Conservation (phyloP, 2,329 filamentous ascomycete genomes). For the Emericellopsis cladophorae region DNA sequence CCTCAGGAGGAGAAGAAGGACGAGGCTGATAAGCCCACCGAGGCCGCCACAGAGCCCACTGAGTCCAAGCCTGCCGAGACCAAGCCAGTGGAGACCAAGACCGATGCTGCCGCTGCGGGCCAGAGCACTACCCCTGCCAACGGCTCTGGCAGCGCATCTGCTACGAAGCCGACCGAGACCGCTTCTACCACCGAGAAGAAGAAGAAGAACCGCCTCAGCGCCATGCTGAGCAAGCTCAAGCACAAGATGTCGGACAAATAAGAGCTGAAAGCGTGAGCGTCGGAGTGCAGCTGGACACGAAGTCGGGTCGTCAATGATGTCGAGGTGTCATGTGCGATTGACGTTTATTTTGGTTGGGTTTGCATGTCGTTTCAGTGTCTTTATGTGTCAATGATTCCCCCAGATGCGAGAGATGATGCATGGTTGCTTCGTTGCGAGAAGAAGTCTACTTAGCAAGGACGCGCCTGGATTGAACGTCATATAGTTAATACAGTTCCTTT, state of each 20-base stretch:
- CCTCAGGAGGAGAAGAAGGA: constrained; percentile 3
- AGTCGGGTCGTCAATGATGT: too few species aligned
- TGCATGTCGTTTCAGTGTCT: constrained; percentile 5
- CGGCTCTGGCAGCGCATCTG: constrained; percentile 6
- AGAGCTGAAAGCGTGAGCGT: neutral
- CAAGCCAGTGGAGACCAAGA: constrained; percentile 6
- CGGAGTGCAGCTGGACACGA: too few species aligned
- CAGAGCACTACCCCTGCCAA: too few species aligned
- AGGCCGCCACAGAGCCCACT: constrained; percentile 6
- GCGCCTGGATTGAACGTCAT: constrained; percentile 2
- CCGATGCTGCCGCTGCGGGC: constrained; percentile 3
- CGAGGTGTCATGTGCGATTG: neutral
- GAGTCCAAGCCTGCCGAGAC: constrained; percentile 2
- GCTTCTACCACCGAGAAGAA: constrained; percentile 35
- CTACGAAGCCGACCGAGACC: constrained; percentile 8
- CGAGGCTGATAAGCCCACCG: constrained; percentile 3
- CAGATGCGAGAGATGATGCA: neutral
- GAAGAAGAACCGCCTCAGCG: constrained; percentile 53
- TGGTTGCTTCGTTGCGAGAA: too few species aligned
- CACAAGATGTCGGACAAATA: constrained; percentile 25
- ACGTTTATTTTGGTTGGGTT: constrained; percentile 5
- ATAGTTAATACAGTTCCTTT: constrained; percentile 3
- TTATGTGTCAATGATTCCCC: constrained; percentile 10
- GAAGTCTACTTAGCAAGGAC: neutral
- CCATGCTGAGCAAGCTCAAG: constrained; percentile 47